These are phyloP conservation scores for Rauvolfia tetraphylla DNA, from an alignment of 257 asterid genomes.

Conservation along the genomic window DNA sequence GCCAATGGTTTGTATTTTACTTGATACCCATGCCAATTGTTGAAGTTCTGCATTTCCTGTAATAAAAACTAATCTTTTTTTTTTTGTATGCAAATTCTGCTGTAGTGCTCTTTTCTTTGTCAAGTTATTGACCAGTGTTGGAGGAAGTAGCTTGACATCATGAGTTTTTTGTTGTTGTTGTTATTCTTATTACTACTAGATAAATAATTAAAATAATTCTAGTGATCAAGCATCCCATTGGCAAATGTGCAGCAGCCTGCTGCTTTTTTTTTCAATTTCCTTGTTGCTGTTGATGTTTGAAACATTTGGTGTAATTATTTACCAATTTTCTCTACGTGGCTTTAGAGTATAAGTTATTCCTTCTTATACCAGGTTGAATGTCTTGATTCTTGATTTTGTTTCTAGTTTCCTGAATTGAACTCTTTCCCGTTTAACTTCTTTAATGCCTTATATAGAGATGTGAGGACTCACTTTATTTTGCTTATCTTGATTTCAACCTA, in stretches of 20 bases:
- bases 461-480: background rate
- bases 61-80: background rate
- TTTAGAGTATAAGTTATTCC: too few species aligned
- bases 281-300: background rate
- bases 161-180: too few species aligned
- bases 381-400: background rate
- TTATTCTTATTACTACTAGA: too few species aligned
- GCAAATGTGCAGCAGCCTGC: background rate
- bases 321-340: too few species aligned
- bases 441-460: background rate
- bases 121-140: background rate
- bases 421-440: background rate
- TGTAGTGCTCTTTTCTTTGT: too few species aligned
- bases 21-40: background rate
- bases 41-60: background rate
- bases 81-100: background rate
- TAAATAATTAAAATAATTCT: too few species aligned
- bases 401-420: background rate
- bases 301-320: background rate
- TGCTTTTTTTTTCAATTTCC: background rate
- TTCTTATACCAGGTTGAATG: background rate
- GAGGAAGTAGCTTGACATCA: background rate
- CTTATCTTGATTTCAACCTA: background rate
- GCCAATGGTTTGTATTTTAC: background rate
- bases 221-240: background rate